Evolutionary conservation across 1,284 basidiomycete species (phyloP).

Genomic region (Pseudozyma thailandica): DNA sequence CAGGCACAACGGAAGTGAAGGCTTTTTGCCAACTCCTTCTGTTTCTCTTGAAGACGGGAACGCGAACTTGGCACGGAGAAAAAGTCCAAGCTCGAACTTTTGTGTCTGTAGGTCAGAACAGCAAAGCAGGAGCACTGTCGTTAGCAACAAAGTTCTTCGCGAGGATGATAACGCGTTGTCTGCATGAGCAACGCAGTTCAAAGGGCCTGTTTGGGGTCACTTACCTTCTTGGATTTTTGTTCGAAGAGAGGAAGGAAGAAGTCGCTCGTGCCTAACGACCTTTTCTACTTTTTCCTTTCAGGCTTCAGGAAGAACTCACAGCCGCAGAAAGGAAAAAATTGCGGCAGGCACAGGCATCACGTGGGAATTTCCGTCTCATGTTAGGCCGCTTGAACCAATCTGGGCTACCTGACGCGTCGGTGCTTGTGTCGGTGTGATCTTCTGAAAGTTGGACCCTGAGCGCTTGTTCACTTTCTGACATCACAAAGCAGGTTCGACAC

Average conservation of each 20-base stretch:
- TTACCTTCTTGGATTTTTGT: conserved; percentile 58
- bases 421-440: conserved; percentile 15
- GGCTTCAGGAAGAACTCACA: conserved; percentile 6
- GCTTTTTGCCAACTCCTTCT: conserved; percentile 30
- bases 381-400: no score
- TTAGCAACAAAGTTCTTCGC: neutral
- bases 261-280: conserved; percentile 1
- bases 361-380: neutral
- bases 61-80: conserved; percentile 57
- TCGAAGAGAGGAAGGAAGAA: conserved; percentile 46
- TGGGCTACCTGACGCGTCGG: neutral
- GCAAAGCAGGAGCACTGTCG: no score
- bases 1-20: conserved; percentile 35
- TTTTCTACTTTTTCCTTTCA: conserved; percentile 24
- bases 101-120: no score
- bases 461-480: conserved; percentile 7
- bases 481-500: conserved; percentile 7
- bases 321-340: conserved; percentile 5
- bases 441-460: conserved; percentile 23
- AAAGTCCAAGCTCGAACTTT: conserved; percentile 58
- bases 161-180: neutral
- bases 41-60: conserved; percentile 58
- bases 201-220: neutral
- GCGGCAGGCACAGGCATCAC: conserved; percentile 2
- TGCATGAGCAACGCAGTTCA: neutral